Conservation (phyloP, 495 filamentous ascomycete genomes). For the Aspergillus heteromorphus region DNA sequence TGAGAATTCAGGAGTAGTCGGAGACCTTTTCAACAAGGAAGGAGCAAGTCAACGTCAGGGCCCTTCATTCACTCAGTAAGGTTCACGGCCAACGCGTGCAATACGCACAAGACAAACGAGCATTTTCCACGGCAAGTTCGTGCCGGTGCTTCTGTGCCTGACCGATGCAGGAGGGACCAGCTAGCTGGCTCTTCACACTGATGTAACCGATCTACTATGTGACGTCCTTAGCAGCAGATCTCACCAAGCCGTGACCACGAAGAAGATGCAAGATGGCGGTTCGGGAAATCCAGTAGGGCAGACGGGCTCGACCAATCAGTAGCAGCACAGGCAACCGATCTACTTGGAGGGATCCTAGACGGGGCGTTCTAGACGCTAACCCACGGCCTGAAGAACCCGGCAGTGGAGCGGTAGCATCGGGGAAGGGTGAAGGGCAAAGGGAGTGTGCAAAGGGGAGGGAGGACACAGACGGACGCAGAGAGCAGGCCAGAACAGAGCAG, state of each 20-base stretch:
- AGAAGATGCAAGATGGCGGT: neutral
- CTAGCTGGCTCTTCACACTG: neutral
- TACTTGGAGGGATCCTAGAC: neutral
- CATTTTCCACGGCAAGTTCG: constrained; percentile 14
- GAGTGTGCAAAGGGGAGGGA: neutral
- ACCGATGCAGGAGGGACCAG: constrained; percentile 2
- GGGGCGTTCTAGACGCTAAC: neutral
- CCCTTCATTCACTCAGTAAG: neutral
- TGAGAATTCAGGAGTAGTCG: constrained; percentile 8
- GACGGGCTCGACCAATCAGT: neutral
- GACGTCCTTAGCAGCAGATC: constrained; percentile 2
- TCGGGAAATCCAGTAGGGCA: neutral
- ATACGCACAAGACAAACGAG: constrained; percentile 13
- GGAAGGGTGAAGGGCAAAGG: neutral
- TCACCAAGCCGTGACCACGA: neutral
- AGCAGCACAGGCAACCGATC: neutral
- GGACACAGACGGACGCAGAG: neutral
- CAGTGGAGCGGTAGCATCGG: neutral
- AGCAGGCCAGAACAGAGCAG: neutral
- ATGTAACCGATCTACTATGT: constrained; percentile 6
- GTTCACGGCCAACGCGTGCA: neutral
- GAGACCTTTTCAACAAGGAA: constrained; percentile 9
- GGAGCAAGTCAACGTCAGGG: constrained; percentile 3
- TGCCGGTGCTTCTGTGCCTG: constrained; percentile 2
- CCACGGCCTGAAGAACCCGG: neutral